A percentile compares a stretch with the other conserved stretches of the same genome.
Evolutionary conservation across 2,329 filamentous ascomycete genomes (phyloP).

Genomic region (Aureobasidium melanogenum): DNA sequence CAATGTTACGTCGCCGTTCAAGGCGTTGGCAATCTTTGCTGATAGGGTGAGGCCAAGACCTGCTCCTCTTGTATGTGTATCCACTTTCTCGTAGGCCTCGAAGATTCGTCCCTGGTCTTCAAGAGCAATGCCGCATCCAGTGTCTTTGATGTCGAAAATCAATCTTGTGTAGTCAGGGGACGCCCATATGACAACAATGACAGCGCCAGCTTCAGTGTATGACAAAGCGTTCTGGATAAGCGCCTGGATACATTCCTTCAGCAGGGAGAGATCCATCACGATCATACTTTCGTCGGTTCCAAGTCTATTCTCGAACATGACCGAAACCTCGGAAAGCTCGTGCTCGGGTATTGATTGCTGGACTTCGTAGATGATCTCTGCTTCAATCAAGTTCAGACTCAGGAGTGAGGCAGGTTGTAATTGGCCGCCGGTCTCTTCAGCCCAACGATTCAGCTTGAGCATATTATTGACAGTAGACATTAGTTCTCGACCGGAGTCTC

Average conservation of each 20-base stretch:
- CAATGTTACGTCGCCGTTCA: conserved; percentile 32
- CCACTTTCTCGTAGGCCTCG: conserved; percentile 35
- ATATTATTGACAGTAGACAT: conserved; percentile 39
- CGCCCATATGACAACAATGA: conserved; percentile 28
- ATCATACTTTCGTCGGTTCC: conserved; percentile 25
- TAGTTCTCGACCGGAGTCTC: conserved; percentile 33
- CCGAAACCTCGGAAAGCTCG: conserved; percentile 20
- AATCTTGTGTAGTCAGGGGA: conserved; percentile 24
- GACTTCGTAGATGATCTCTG: conserved; percentile 25
- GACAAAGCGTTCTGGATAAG: conserved; percentile 36
- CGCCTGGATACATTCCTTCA: conserved; percentile 36
- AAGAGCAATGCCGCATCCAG: conserved; percentile 31
- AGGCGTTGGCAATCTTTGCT: conserved; percentile 31
- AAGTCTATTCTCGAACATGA: conserved; percentile 28
- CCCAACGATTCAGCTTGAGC: conserved; percentile 35
- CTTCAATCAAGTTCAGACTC: conserved; percentile 26
- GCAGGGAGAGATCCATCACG: conserved; percentile 29
- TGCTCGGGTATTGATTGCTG: conserved; percentile 24
- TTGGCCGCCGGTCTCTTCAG: conserved; percentile 18
- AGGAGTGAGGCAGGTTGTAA: conserved; percentile 18
- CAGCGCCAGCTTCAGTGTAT: conserved; percentile 29
- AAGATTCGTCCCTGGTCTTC: conserved; percentile 34
- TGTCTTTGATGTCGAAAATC: conserved; percentile 36
- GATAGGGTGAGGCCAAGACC: conserved; percentile 38
- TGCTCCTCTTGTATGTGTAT: conserved; percentile 30